Evolutionary conservation across 768 basidiomycete genomes (phyloP), one percentile per base, ranked within the genome.

Genomic region (Gloeostereum incarnatum): DNA sequence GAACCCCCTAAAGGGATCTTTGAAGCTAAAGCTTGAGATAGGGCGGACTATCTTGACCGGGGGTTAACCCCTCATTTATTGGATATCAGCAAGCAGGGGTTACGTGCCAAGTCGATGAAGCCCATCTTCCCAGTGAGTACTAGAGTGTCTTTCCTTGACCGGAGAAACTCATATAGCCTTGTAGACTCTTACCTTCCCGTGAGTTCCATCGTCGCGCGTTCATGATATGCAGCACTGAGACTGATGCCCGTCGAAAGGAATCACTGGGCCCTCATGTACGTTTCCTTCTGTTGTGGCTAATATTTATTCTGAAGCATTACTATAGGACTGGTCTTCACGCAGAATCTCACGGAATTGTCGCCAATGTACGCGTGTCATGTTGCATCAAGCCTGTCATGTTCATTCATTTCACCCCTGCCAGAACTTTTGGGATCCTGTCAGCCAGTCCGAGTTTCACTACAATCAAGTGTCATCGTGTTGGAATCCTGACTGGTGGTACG

Each of bases 131-230:
- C 92, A 4, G 87, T 88, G 44, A 48, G 79, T 54, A 6, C 47
- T 27, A 4, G 17, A n/a, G 20, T 23, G 13, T 24, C 11, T 5
- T 32, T 29, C 24, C 10, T 20, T 32, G 21, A 24, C 36, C 29
- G 21, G 3, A 36, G 20, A 31, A 4, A 5, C 27, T 16, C 17
- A 19, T 22, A 23, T 26, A n/a, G 24, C n/a, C 36, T 17, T 25
- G 6, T 43, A 89, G 86, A 87, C 88, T 1, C 56, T 91, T 47
- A 94, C 91, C 2, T 94, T 94, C 50, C 92, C 91, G 78, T 89
- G 53, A 69, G 85, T 68, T 16, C 23, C 5, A 20, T 43, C 11
- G 6, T 27, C 27, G 42, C 5, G 18, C 19, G 0, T 9, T 38
- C 21, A 6, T 11, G 20, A 39, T 33, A 31, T 22, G 6, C 30